Percentiles rank a stretch among this genome's conserved stretches.
phyloP scores from a whole-genome alignment of 148 eudicot species.

The Pharnaceum exiguum region DNA sequence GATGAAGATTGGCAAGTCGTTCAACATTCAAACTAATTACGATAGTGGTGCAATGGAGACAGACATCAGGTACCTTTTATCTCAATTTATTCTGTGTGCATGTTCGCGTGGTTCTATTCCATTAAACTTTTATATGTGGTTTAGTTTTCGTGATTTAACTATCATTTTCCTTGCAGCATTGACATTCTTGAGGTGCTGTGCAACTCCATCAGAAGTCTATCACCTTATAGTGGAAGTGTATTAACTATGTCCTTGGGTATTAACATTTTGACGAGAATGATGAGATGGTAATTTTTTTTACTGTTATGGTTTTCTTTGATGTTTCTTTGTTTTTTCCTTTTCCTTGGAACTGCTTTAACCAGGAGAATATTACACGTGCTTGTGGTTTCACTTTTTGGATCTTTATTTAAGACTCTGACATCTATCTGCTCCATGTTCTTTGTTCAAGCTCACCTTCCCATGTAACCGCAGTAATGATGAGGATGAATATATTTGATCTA shows the following conservation, averaged over 20 bases:
- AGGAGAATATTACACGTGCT: neutral
- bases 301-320: neutral
- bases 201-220: constrained; percentile 54
- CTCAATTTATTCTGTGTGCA: neutral
- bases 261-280: constrained; percentile 69
- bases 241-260: constrained; percentile 70
- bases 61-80: constrained; percentile 36
- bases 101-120: too few relatives aligned
- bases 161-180: constrained; percentile 40
- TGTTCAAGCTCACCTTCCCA: constrained; percentile 76
- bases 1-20: constrained; percentile 47
- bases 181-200: constrained; percentile 77
- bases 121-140: neutral
- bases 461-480: constrained; percentile 48
- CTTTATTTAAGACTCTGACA: constrained; percentile 2
- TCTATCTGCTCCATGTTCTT: constrained; percentile 5
- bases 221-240: constrained; percentile 47
- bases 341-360: neutral
- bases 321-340: neutral
- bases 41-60: constrained; percentile 30
- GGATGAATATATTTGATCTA: constrained; percentile 74
- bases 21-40: constrained; percentile 22
- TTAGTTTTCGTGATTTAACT: neutral
- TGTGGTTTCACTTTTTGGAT: neutral
- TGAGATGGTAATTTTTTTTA: constrained; percentile 62